Conservation (phyloP, 257 asterid genomes). For the Cordia subcordata region DNA sequence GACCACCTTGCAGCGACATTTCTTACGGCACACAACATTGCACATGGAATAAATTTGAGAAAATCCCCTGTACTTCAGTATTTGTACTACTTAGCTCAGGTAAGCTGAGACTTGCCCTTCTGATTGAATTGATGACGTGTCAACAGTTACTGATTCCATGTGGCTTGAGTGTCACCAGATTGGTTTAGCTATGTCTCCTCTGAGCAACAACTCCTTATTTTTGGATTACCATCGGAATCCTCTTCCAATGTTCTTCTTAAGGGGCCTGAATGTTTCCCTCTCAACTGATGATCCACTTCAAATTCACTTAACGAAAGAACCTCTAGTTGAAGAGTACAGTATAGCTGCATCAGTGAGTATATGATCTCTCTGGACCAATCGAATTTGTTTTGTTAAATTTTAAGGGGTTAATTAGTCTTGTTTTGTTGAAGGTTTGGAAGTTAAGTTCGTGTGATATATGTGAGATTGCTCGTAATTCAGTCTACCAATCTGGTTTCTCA, state of each 20-base stretch:
- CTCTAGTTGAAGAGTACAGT: conserved; percentile 97
- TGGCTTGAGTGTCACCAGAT: conserved; percentile 44
- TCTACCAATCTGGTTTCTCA: conserved; percentile 91
- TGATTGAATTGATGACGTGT: conserved; percentile 4
- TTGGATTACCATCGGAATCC: conserved; percentile 98
- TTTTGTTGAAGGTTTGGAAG: conserved; percentile 74
- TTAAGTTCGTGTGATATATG: conserved; percentile 88
- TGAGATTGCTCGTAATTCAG: conserved; percentile 98
- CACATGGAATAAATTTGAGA: conserved; percentile 93
- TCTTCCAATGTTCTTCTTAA: conserved; percentile 80
- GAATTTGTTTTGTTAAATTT: neutral
- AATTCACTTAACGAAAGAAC: conserved; percentile 97
- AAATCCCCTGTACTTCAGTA: conserved; percentile 96
- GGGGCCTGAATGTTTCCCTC: conserved; percentile 94
- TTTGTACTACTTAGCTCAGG: conserved; percentile 92
- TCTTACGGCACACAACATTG: conserved; percentile 84
- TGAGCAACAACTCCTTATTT: conserved; percentile 95
- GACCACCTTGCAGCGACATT: conserved; percentile 98
- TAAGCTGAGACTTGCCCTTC: conserved; percentile 22
- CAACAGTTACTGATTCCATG: conserved; percentile 15
- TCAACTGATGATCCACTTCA: conserved; percentile 98
- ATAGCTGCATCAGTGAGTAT: conserved; percentile 95
- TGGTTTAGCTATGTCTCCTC: conserved; percentile 98
- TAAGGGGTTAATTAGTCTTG: neutral
- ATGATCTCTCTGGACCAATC: neutral